Evolutionary conservation across 2,329 filamentous ascomycete species (phyloP), one percentile per base, ranked within the genome.

Genomic region (Harringtonia aguacate): DNA sequence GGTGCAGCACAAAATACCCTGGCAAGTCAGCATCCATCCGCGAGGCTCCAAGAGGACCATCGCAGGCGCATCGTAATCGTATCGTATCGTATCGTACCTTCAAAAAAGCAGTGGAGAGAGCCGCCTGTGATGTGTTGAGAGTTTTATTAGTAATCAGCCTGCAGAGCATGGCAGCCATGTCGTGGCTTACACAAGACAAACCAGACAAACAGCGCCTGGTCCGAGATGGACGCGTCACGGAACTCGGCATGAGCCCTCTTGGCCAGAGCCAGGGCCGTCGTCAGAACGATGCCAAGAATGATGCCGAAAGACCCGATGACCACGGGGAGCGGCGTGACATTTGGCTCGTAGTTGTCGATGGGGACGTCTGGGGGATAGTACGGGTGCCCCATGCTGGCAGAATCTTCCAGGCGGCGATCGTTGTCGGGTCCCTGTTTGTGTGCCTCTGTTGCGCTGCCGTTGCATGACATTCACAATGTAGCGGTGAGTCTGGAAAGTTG

Each of bases 81-180:
- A n/a, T n/a, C n/a, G n/a, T n/a, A n/a, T n/a, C n/a, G n/a, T n/a
- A n/a, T n/a, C 59, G 49, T 51, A 77, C 83, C 85, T 66, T 94
- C 87, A 60, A 94, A 94, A 56, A 84, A 80, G 44, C 83, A 71
- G 63, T 95, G 88, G 31, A 94, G 69, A 52, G 73, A 77, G 3
- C 77, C 79, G 53, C 75, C 77, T 81, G 30, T 15, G 14, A 4
- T 6, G 12, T 14, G 22, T 21, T 27, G 18, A 24, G n/a, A 33
- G 39, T 34, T 24, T 34, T 7, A 31, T 40, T 29, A 17, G n/a
- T 28, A 18, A 39, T 24, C 17, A 14, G 15, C 14, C n/a, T 35
- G 15, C 36, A 35, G 17, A 17, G 24, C 39, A 36, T 22, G 14
- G 15, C 13, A 18, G 18, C 39, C 12, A 37, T 36, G 8, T 9